Conservation (phyloP, 1,284 basidiomycete genomes). For the Cryptococcus sp. region DNA sequence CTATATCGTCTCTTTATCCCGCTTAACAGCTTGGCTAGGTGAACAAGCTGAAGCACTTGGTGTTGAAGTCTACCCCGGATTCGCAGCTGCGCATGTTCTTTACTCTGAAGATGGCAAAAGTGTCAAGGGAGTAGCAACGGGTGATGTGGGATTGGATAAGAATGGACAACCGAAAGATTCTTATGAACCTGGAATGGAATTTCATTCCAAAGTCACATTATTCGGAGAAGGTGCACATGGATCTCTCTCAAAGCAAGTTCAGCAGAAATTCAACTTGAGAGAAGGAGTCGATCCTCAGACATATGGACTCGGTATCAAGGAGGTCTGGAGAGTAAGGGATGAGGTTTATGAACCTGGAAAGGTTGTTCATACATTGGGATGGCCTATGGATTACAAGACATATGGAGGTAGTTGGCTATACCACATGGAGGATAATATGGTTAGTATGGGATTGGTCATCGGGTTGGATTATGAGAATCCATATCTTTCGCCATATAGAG, state of each 20-base stretch:
- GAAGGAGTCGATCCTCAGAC: constrained; percentile 84
- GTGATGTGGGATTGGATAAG: constrained; percentile 89
- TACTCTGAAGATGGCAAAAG: constrained; percentile 64
- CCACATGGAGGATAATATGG: constrained; percentile 90
- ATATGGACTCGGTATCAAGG: constrained; percentile 94
- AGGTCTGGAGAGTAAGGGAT: constrained; percentile 88
- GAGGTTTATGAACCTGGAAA: constrained; percentile 75
- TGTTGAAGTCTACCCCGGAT: constrained; percentile 96
- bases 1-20: constrained; percentile 87
- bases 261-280: constrained; percentile 73
- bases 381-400: constrained; percentile 78
- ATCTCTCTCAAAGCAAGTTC: constrained; percentile 76
- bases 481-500: constrained; percentile 85
- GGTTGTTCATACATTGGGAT: constrained; percentile 90
- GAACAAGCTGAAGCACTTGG: constrained; percentile 78
- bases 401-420: constrained; percentile 96
- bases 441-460: constrained; percentile 86
- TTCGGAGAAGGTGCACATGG: constrained; percentile 96
- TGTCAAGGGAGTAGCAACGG: constrained; percentile 83
- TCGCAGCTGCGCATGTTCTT: constrained; percentile 80
- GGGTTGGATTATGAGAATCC: constrained; percentile 95
- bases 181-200: constrained; percentile 97
- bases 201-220: constrained; percentile 89
- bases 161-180: constrained; percentile 73
- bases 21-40: constrained; percentile 84